Base-by-base conservation (phyloP, 2,329 filamentous ascomycete species). In the Orbilia ellipsospora region DNA sequence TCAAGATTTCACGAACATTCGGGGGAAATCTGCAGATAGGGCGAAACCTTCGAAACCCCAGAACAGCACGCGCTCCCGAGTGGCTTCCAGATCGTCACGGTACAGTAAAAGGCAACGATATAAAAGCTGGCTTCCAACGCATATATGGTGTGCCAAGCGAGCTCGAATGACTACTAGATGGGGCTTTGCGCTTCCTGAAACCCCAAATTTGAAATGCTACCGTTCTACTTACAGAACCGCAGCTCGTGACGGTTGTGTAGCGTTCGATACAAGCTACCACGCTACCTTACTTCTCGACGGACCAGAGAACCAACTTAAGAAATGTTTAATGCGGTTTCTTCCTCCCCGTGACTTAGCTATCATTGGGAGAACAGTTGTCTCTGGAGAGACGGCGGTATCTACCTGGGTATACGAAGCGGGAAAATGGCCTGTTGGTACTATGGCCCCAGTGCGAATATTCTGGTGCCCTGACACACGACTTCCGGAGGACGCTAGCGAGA, bases 241-340 rank as follows among this genome's bases (percentile, higher is more conserved):
- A 62, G 89, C 89, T 28, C 86, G 90, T 62, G 88, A 90, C 78
- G 94, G 95, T 4, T 90, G 90, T 20, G 85, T 98, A 51, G 90
- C 90, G 0, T 98, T 94, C 93, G 95, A 99, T 82, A 92, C 89
- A 85, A 98, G 94, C 81, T 99, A 97, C 81, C 91, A 95, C 84
- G 92, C 92, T 78, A 97, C 93, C 0, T 90, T 98, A 78, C 87
- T 90, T 13, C 81, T 98, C 2, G 89, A 90, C 78, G 95, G 94
- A 0, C 83, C 85, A 13, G 84, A 88, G 48, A 82, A 84, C 31
- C 90, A 89, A 63, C 83, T 97, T 48, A 85, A 89, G 66, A 86
- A 87, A 44, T 84, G 94, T 8, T 81, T 98, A 79, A 86, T 85
- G 4, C 79, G 97, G 1, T 90, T 91, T 0, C 82, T 93, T 52